Percentiles rank a stretch among this genome's conserved stretches.
These are phyloP conservation scores for Rhizopus microsporus DNA, from an alignment of 371 early-diverging fungal genomes.

Conservation along the genomic window DNA sequence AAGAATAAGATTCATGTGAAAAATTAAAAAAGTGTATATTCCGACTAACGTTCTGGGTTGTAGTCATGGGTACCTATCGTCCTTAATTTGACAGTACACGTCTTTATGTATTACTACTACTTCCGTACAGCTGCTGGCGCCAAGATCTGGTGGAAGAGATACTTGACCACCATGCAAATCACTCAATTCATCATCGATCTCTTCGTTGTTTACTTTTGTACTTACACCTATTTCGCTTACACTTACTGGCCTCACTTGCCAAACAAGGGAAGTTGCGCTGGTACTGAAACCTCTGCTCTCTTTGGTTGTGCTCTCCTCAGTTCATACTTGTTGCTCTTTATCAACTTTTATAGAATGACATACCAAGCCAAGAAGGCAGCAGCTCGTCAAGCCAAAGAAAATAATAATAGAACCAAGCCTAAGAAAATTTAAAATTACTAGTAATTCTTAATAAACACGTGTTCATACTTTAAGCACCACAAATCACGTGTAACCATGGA, in stretches of 20 bases:
- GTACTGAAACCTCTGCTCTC: slow-evolving; percentile 76
- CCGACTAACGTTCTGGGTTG: slow-evolving; percentile 1
- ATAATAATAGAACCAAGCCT: slow-evolving; percentile 31
- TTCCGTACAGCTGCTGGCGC: slow-evolving; percentile 83
- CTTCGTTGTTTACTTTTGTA: slow-evolving; percentile 75
- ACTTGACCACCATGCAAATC: slow-evolving; percentile 89
- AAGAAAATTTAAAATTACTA: slow-evolving; percentile 43
- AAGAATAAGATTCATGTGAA: slow-evolving; percentile 37
- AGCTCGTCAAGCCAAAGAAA: slow-evolving; percentile 19
- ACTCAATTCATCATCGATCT: slow-evolving; percentile 87
- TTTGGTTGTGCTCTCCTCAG: slow-evolving; percentile 81
- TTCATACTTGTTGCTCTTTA: slow-evolving; percentile 84
- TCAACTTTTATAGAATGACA: slow-evolving; percentile 86
- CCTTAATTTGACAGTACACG: slow-evolving; percentile 89
- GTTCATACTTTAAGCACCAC: slow-evolving; percentile 3
- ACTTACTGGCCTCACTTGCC: slow-evolving; percentile 74
- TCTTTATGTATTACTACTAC: slow-evolving; percentile 92
- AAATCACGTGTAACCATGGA: too few species aligned
- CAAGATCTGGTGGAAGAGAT: slow-evolving; percentile 92
- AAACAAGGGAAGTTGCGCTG: slow-evolving; percentile 76
- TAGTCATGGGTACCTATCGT: slow-evolving; percentile 79
- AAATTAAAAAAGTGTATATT: slow-evolving; percentile 33
- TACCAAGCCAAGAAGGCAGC: slow-evolving; percentile 66
- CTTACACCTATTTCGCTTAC: slow-evolving; percentile 78
- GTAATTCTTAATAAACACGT: neutral